phyloP scores from a whole-genome alignment of 129 eudicot species.

The Flaveria ramosissima region DNA sequence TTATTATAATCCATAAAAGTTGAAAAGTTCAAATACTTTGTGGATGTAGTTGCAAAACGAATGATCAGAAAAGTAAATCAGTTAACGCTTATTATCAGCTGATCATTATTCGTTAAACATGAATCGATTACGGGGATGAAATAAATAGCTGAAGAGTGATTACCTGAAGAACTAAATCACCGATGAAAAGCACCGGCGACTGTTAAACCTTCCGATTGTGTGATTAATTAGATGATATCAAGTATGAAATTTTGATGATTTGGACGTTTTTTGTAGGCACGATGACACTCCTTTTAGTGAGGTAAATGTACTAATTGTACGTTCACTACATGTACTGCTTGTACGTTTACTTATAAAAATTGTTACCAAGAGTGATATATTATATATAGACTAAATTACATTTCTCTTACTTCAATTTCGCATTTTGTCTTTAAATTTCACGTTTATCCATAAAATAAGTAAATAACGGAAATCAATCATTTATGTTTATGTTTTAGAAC shows the following conservation, averaged over 20 bases:
- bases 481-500: too few relatives aligned
- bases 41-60: neutral
- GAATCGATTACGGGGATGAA: neutral
- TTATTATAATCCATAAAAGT: neutral
- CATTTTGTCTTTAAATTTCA: too few relatives aligned
- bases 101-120: neutral
- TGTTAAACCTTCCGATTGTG: neutral
- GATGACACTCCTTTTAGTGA: neutral
- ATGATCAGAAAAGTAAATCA: neutral
- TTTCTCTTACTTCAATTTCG: too few relatives aligned
- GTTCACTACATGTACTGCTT: slow-evolving; percentile 22
- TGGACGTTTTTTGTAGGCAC: slow-evolving; percentile 1
- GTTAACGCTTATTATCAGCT: neutral
- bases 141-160: neutral
- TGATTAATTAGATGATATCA: slow-evolving; percentile 1
- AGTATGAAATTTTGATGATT: neutral
- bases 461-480: too few relatives aligned
- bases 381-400: too few relatives aligned
- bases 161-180: slow-evolving; percentile 30
- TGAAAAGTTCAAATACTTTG: neutral
- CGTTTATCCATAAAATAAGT: too few relatives aligned
- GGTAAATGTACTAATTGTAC: slow-evolving; percentile 10
- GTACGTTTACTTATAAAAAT: slow-evolving; percentile 5
- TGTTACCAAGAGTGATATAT: too few relatives aligned
- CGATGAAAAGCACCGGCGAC: neutral